Conservation (phyloP, 768 basidiomycete genomes). For the Asterophora parasitica region DNA sequence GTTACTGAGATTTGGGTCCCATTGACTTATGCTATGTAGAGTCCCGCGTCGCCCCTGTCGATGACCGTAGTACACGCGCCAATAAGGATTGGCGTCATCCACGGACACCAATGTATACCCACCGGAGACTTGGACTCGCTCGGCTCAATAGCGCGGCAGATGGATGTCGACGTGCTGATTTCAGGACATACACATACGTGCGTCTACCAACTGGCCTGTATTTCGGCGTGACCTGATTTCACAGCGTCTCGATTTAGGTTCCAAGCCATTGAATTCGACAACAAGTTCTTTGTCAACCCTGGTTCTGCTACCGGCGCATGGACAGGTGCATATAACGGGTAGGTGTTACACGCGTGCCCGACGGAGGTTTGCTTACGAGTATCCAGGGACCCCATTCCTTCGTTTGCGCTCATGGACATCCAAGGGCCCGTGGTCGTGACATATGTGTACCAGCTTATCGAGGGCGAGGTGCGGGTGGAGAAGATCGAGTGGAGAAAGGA, state of each 20-base stretch:
- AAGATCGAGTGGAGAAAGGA: slow-evolving; percentile 84
- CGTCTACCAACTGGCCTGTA: slow-evolving; percentile 22
- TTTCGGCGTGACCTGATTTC: background rate
- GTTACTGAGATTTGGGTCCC: background rate
- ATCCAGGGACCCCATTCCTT: slow-evolving; percentile 81
- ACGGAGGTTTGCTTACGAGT: slow-evolving; percentile 5
- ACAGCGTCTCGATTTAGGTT: slow-evolving; percentile 48
- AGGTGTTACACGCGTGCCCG: background rate
- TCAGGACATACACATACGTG: slow-evolving; percentile 94
- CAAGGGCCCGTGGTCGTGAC: slow-evolving; percentile 97
- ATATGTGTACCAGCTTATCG: slow-evolving; percentile 93
- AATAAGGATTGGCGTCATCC: slow-evolving; percentile 87
- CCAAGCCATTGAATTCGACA: slow-evolving; percentile 89
- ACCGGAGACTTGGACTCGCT: slow-evolving; percentile 91
- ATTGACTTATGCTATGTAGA: slow-evolving; percentile 29
- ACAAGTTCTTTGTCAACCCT: slow-evolving; percentile 93
- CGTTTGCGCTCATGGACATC: slow-evolving; percentile 96
- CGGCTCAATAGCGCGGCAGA: slow-evolving; percentile 81
- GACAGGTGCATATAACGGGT: slow-evolving; percentile 74
- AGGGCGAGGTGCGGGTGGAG: slow-evolving; percentile 90
- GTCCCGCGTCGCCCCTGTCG: slow-evolving; percentile 72
- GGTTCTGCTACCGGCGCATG: slow-evolving; percentile 95
- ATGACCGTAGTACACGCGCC: slow-evolving; percentile 77
- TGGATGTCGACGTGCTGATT: slow-evolving; percentile 96
- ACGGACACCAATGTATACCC: slow-evolving; percentile 92